phyloP scores from a whole-genome alignment of 1,139 yeast genomes.

The Oligophagozyma castellii region DNA sequence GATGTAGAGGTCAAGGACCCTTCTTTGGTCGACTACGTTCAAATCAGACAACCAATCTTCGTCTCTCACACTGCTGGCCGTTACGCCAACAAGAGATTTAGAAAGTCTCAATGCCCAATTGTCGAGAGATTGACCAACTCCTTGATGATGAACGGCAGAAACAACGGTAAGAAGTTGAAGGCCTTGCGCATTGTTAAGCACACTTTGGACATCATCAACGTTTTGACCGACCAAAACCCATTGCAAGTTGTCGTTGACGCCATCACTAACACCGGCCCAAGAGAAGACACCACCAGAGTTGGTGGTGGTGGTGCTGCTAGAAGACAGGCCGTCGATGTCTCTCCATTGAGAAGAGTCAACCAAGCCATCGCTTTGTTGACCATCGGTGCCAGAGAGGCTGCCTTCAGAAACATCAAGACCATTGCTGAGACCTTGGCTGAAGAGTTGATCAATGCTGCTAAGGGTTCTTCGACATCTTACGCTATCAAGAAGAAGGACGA shows the following conservation, averaged over 20 bases:
- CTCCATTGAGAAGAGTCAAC: constrained; percentile 99
- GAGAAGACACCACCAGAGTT: constrained; percentile 99
- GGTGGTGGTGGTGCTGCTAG: constrained; percentile 99
- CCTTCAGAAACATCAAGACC: constrained; percentile 99
- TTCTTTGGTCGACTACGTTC: constrained; percentile 96
- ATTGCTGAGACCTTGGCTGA: constrained; percentile 99
- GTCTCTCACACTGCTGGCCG: constrained; percentile 99
- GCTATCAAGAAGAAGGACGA: constrained; percentile 99
- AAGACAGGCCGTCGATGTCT: constrained; percentile 99
- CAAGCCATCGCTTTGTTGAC: constrained; percentile 97
- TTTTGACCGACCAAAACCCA: constrained; percentile 98
- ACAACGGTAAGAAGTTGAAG: constrained; percentile 99
- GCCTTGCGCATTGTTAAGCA: constrained; percentile 99
- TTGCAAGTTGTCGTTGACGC: constrained; percentile 99
- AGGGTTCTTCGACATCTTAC: constrained; percentile 99
- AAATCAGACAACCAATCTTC: constrained; percentile 94
- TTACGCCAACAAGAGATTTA: constrained; percentile 99
- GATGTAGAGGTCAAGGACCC: constrained; percentile 96
- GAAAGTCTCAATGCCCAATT: constrained; percentile 99
- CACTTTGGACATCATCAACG: constrained; percentile 95
- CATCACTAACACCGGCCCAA: constrained; percentile 99
- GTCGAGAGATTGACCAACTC: constrained; percentile 99
- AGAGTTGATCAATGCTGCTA: constrained; percentile 99
- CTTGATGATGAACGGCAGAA: constrained; percentile 99
- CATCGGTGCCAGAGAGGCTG: constrained; percentile 99